These are phyloP conservation scores for Aspergillus pseudoglaucus DNA, from an alignment of 2,329 filamentous ascomycete species.

Conservation along the genomic window DNA sequence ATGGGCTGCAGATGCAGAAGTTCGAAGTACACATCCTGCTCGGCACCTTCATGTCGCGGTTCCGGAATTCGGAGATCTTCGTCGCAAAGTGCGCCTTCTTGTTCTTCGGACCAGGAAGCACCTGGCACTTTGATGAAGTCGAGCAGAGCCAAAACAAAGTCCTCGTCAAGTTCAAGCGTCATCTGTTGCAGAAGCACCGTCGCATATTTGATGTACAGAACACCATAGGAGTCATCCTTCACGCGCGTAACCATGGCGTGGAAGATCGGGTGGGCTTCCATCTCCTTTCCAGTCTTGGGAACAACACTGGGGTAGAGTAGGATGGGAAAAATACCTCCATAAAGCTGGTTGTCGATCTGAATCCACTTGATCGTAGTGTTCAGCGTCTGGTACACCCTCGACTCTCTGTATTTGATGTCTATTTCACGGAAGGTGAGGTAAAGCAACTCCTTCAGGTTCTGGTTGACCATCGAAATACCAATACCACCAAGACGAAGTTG, in stretches of 20 bases:
- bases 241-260: slow-evolving; percentile 87
- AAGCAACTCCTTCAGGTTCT: slow-evolving; percentile 82
- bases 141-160: slow-evolving; percentile 92
- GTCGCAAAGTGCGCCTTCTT: slow-evolving; percentile 81
- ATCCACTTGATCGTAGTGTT: slow-evolving; percentile 96
- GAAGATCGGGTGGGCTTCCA: slow-evolving; percentile 91
- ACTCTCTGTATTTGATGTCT: slow-evolving; percentile 85
- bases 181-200: slow-evolving; percentile 92
- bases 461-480: slow-evolving; percentile 88
- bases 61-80: slow-evolving; percentile 88
- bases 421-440: slow-evolving; percentile 92
- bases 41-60: slow-evolving; percentile 73
- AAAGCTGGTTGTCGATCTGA: slow-evolving; percentile 96
- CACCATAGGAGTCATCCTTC: slow-evolving; percentile 97
- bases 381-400: slow-evolving; percentile 85
- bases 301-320: slow-evolving; percentile 96
- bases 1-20: slow-evolving; percentile 94
- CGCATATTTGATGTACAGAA: slow-evolving; percentile 97
- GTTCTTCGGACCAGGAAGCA: slow-evolving; percentile 76
- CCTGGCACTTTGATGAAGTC: slow-evolving; percentile 93
- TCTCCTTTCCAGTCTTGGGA: slow-evolving; percentile 91
- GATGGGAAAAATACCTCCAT: slow-evolving; percentile 96
- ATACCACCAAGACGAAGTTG: slow-evolving; percentile 84
- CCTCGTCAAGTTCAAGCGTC: slow-evolving; percentile 95
- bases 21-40: slow-evolving; percentile 97